These are phyloP conservation scores for Penicillium sp. DNA, from an alignment of 2,329 filamentous ascomycete species.

Conservation along the genomic window DNA sequence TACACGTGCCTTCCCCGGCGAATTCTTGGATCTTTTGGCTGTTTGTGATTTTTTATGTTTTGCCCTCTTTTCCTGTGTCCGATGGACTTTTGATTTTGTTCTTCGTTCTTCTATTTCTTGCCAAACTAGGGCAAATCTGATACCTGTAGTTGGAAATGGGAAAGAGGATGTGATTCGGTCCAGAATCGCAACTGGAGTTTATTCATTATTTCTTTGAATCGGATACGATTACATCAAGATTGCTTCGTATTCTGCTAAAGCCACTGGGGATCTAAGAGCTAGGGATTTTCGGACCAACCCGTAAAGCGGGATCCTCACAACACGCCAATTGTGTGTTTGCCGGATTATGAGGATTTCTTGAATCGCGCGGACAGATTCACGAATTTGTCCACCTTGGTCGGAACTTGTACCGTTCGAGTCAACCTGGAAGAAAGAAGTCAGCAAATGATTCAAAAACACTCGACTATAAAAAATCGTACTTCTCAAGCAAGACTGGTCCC, in stretches of 20 bases:
- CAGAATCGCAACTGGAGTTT: slow-evolving; percentile 4
- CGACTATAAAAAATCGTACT: slow-evolving; percentile 60
- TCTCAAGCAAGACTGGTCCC: slow-evolving; percentile 87
- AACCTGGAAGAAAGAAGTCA: slow-evolving; percentile 56
- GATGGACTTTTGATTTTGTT: slow-evolving; percentile 5
- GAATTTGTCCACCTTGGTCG: slow-evolving; percentile 67
- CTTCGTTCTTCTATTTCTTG: slow-evolving; percentile 1
- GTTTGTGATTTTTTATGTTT: slow-evolving; percentile 13
- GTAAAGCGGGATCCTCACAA: background rate
- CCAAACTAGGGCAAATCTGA: slow-evolving; percentile 16
- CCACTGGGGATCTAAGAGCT: slow-evolving; percentile 18
- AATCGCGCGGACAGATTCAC: slow-evolving; percentile 77
- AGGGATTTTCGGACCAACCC: background rate
- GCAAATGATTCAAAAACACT: slow-evolving; percentile 13
- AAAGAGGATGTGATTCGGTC: slow-evolving; percentile 5
- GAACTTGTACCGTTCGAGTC: slow-evolving; percentile 66
- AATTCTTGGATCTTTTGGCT: slow-evolving; percentile 21
- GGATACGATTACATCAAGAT: slow-evolving; percentile 14
- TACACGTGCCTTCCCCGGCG: slow-evolving; percentile 23
- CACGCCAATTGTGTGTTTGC: background rate
- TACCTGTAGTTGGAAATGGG: slow-evolving; percentile 15
- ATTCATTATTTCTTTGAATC: slow-evolving; percentile 13
- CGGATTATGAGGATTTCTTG: slow-evolving; percentile 60
- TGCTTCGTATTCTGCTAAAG: slow-evolving; percentile 5
- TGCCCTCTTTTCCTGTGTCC: slow-evolving; percentile 12